Base-by-base conservation (phyloP, 2,329 filamentous ascomycete species). In the Fusarium sulawesiense region DNA sequence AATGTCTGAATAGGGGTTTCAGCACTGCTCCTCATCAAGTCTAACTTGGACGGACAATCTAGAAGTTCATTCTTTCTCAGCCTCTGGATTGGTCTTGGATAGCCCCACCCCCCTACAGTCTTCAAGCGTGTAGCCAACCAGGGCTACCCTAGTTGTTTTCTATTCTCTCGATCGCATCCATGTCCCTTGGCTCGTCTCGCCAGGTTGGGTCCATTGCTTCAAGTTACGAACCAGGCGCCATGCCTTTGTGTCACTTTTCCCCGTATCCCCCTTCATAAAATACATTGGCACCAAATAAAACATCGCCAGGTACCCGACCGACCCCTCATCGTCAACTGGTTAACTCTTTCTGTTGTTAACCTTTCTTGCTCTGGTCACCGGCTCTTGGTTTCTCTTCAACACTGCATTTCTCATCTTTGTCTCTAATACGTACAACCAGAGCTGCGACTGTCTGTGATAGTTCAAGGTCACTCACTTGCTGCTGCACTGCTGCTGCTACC, bases 201-300 rank as follows among this genome's bases (percentile, higher is more conserved):
- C 69, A 66, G 70, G 71, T 66, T 67, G 70, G 72, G 68, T 73
- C 73, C 72, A 73, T 73, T 74, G 73, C 73, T 75, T 75, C 73
- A 75, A 75, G 73, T 75, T 74, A 75, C 73, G 73, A 73, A 73
- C 72, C 71, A 64, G 73, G 71, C 66, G 73, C 65, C 68, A 67
- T 75, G 68, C 66, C 58, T 68, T 65, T 75, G 73, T 75, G 73
- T 75, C 73, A 75, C 72, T 75, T 73, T 73, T 73, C 73, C 69
- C 73, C 73, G 73, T 75, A 65, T 73, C 68, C 73, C 73, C 73
- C 73, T 75, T 75, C 73, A 75, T 75, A 75, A 75, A 75, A 73
- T 75, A 75, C 59, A 75, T 71, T 50, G 70, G 62, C 68, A 75
- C 58, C 72, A 75, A 75, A 75, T 75, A 75, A 75, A 75, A 75